These are phyloP conservation scores for Cordyceps javanica DNA, from an alignment of 2,329 filamentous ascomycete genomes.

Conservation along the genomic window DNA sequence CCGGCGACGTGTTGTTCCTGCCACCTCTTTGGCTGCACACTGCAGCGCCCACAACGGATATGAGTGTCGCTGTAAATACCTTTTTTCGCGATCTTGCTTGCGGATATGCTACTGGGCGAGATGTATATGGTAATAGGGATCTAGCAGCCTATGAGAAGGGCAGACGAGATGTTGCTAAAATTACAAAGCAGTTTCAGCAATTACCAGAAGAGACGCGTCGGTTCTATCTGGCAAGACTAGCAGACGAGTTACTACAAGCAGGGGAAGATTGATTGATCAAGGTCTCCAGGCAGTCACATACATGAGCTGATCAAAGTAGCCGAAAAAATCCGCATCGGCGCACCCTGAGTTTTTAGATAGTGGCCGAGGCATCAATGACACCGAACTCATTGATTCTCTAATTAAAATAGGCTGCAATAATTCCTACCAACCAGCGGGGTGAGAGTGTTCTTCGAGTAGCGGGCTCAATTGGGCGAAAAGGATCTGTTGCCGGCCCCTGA, in stretches of 20 bases:
- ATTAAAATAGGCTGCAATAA: neutral
- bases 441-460: neutral
- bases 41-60: slow-evolving; percentile 48
- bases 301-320: too few relatives aligned
- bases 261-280: slow-evolving; percentile 14
- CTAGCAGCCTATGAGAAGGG: slow-evolving; percentile 79
- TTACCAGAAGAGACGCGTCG: slow-evolving; percentile 60
- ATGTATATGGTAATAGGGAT: slow-evolving; percentile 86
- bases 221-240: slow-evolving; percentile 71
- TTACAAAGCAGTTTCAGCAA: slow-evolving; percentile 57
- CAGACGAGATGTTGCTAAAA: slow-evolving; percentile 62
- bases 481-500: neutral
- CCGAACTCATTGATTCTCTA: neutral
- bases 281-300: neutral
- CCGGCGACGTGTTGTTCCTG: slow-evolving; percentile 74
- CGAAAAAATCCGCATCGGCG: too few relatives aligned
- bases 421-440: neutral
- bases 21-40: slow-evolving; percentile 83
- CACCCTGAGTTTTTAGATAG: neutral
- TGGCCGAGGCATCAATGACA: neutral
- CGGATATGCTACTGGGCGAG: slow-evolving; percentile 66
- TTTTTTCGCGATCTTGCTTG: slow-evolving; percentile 70
- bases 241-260: slow-evolving; percentile 51
- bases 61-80: slow-evolving; percentile 79
- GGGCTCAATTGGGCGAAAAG: neutral